Conservation (phyloP, 1,284 basidiomycete species). For the Apiotrichum gracile region DNA sequence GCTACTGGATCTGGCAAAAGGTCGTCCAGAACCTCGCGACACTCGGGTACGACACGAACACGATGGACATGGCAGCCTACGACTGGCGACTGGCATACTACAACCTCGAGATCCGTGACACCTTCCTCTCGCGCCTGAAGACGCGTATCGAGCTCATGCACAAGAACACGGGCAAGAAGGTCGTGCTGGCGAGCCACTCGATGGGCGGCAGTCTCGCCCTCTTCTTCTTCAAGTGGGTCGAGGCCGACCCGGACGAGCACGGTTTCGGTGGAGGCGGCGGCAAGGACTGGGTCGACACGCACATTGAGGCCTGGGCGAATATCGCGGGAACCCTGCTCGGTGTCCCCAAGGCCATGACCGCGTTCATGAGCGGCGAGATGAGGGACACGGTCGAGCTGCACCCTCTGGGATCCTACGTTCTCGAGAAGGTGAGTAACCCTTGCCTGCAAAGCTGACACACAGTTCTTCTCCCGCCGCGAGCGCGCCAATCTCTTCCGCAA, state of each 20-base stretch:
- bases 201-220: constrained; percentile 69
- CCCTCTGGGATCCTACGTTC: constrained; percentile 52
- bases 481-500: constrained; percentile 84
- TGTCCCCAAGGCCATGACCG: constrained; percentile 85
- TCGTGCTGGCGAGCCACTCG: constrained; percentile 75
- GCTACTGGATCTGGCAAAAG: constrained; percentile 96
- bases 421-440: constrained; percentile 51
- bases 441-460: no score
- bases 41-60: constrained; percentile 85
- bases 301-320: constrained; percentile 73
- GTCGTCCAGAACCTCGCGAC: constrained; percentile 88
- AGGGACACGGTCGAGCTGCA: constrained; percentile 80
- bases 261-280: constrained; percentile 73
- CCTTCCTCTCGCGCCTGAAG: constrained; percentile 86
- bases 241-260: constrained; percentile 56
- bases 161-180: constrained; percentile 67
- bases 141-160: constrained; percentile 75
- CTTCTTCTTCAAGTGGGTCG: constrained; percentile 80
- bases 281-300: constrained; percentile 81
- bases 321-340: constrained; percentile 81
- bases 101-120: constrained; percentile 85
- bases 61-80: constrained; percentile 77
- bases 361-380: constrained; percentile 92
- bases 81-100: constrained; percentile 88
- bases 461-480: constrained; percentile 84